phyloP scores from a whole-genome alignment of 2,329 filamentous ascomycete genomes.

The Microdochium bolleyi region DNA sequence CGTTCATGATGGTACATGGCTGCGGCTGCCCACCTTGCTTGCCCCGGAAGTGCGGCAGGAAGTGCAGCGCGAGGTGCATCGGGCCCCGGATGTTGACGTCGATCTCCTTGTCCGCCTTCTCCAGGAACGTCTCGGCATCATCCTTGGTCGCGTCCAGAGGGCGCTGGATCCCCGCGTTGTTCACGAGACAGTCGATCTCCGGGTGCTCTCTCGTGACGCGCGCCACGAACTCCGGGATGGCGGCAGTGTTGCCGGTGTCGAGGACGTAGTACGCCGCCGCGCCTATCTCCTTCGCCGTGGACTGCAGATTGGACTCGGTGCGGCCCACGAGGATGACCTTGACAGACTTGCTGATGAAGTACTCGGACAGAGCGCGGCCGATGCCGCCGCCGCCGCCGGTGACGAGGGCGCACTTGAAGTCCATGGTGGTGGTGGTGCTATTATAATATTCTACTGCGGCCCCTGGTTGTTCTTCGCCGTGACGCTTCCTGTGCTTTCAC shows the following conservation, averaged over 20 bases:
- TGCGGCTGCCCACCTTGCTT: constrained; percentile 32
- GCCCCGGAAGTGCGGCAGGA: constrained; percentile 40
- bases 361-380: constrained; percentile 36
- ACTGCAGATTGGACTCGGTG: constrained; percentile 43
- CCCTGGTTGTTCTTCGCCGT: too few relatives aligned
- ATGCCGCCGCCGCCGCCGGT: constrained; percentile 45
- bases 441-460: too few relatives aligned
- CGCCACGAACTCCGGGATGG: constrained; percentile 35
- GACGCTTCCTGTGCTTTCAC: too few relatives aligned
- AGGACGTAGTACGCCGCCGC: constrained; percentile 41
- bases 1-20: constrained; percentile 33
- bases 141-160: constrained; percentile 36
- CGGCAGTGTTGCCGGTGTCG: constrained; percentile 36
- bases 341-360: constrained; percentile 35
- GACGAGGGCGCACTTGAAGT: constrained; percentile 36
- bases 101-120: constrained; percentile 47
- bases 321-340: constrained; percentile 44
- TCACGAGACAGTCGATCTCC: constrained; percentile 48
- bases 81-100: constrained; percentile 51
- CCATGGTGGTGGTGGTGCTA: constrained; percentile 10
- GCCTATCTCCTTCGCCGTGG: constrained; percentile 32
- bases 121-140: constrained; percentile 31
- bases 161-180: constrained; percentile 51
- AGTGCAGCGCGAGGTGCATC: constrained; percentile 41
- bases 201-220: constrained; percentile 39